Conservation (phyloP, 1,284 basidiomycete genomes). For the Sporisorium exsertum region DNA sequence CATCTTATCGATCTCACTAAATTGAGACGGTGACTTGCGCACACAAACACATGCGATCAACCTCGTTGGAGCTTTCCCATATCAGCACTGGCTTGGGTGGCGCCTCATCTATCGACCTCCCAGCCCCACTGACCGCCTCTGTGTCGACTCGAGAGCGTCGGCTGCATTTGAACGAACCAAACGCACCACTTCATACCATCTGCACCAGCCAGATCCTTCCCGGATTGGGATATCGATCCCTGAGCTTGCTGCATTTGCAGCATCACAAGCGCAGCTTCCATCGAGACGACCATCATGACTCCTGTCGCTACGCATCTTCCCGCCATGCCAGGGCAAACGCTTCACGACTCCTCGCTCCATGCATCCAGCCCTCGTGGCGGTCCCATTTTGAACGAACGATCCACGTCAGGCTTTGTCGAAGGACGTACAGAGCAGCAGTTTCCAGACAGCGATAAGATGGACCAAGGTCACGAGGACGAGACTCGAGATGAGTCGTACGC, state of each 20-base stretch:
- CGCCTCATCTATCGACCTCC: background rate
- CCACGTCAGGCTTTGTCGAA: background rate
- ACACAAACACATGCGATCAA: background rate
- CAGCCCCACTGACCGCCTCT: background rate
- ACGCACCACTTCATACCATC: background rate
- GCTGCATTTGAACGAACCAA: background rate
- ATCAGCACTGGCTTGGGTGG: background rate
- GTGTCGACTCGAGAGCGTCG: background rate
- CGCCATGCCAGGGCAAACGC: background rate
- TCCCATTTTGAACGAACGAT: background rate
- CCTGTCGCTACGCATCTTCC: conserved; percentile 30
- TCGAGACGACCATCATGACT: conserved; percentile 2
- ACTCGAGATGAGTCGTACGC: background rate
- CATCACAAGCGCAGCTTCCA: background rate
- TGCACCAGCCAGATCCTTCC: background rate
- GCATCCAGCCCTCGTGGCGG: conserved; percentile 1
- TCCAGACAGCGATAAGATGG: background rate
- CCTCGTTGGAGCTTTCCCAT: background rate
- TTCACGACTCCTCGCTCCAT: background rate
- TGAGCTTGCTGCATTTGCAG: background rate
- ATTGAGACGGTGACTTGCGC: background rate
- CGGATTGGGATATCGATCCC: background rate
- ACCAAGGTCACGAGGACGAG: background rate
- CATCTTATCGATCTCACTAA: background rate
- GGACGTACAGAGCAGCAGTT: background rate